Base-by-base conservation (phyloP, 768 basidiomycete species). In the Auricularia sp. region DNA sequence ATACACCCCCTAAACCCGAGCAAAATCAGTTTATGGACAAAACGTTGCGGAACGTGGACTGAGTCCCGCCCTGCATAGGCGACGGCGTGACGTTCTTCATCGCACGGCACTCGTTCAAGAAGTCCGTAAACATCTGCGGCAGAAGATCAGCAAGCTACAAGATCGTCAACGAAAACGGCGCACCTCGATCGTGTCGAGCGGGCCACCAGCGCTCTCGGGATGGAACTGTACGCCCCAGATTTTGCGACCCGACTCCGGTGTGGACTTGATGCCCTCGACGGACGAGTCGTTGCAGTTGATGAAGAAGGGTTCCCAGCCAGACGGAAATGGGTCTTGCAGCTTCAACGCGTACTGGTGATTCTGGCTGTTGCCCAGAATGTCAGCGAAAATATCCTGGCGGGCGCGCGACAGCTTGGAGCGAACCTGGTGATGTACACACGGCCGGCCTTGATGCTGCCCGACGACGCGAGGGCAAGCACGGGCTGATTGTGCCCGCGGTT, bases 211-310 rank as follows among this genome's bases (percentile, higher is more conserved):
- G 68, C 93, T 94, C 77, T 99, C 97, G 16, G 97, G 97, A 76
- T 99, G 97, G 86, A 98, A 99, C 73, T 99, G 97, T 24, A 98
- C 96, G 69, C 96, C 97, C 93, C 94, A 98, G 36, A 98, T 83
- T 68, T 86, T 88, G 79, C 88, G 93, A 63, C 94, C 94, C 29
- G 93, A 94, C 10, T 87, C 89, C 0, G 79, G 72, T 1, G 97
- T 97, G 18, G 94, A 95, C 77, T 94, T 98, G 82, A 98, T 97
- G 45, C 97, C 97, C 74, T 98, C 97, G 16, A 98, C 94, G 1
- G 94, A 97, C 16, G 96, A 98, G 77, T 98, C 96, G 72, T 98
- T 98, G 78, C 94, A 97, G 78, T 98, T 99, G 80, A 98, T 96
- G 81, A 99, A 99, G 84, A 96, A 98, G 0, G 96, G 96, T 70